Conservation (phyloP, 306 rosid genomes). For the Glycine soja region DNA sequence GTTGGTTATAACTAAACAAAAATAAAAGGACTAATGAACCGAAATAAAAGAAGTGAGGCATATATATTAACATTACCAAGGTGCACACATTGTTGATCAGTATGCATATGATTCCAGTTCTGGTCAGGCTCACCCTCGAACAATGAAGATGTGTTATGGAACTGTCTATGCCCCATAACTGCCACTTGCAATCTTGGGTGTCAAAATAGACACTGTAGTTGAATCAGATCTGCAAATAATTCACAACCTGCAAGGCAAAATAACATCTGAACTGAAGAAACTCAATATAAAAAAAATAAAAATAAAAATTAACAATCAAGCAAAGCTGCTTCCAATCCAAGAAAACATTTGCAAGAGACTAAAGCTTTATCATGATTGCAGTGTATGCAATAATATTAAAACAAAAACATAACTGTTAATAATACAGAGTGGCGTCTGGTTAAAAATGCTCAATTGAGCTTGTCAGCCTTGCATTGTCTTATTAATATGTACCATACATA, state of each 20-base stretch:
- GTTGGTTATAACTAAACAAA: neutral
- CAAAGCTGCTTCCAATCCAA: conserved; percentile 18
- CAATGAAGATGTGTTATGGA: conserved; percentile 65
- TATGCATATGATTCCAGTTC: conserved; percentile 75
- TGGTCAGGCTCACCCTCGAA: conserved; percentile 77
- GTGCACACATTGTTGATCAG: conserved; percentile 70
- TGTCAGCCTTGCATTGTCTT: conserved; percentile 23
- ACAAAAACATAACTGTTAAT: neutral
- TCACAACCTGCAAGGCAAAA: conserved; percentile 53
- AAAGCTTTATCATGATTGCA: conserved; percentile 16
- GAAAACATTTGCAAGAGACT: conserved; percentile 6
- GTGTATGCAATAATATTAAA: neutral
- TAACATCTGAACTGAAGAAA: conserved; percentile 37
- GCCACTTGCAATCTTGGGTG: conserved; percentile 48
- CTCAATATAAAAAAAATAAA: conserved; percentile 32
- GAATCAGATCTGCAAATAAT: conserved; percentile 40
- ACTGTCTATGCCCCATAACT: conserved; percentile 85
- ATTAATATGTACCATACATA: conserved; percentile 5
- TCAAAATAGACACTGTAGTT: conserved; percentile 37
- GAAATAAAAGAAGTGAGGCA: conserved; percentile 33
- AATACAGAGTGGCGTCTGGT: conserved; percentile 26
- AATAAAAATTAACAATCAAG: conserved; percentile 26
- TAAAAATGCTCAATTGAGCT: conserved; percentile 29
- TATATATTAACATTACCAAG: conserved; percentile 62
- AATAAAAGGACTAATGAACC: neutral